Conservation (phyloP, 2,329 filamentous ascomycete species). For the Fusarium sublunatum region DNA sequence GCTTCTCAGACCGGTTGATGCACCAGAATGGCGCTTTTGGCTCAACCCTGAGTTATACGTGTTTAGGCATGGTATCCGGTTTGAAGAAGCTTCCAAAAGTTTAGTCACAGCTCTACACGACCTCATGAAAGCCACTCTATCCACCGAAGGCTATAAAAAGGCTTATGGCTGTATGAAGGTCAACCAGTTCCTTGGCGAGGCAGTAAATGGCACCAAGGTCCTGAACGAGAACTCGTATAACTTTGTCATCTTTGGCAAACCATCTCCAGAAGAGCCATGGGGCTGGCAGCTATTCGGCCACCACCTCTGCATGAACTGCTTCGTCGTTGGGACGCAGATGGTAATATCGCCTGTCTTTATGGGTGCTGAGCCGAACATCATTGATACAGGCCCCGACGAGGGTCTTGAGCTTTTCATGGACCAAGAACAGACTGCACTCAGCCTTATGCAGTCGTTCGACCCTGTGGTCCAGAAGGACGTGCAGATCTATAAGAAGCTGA, state of each 20-base stretch:
- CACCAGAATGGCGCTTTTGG: slow-evolving; percentile 75
- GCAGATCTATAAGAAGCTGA: slow-evolving; percentile 59
- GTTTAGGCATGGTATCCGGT: slow-evolving; percentile 71
- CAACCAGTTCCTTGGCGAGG: slow-evolving; percentile 77
- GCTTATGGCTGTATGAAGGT: slow-evolving; percentile 75
- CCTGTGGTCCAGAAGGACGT: slow-evolving; percentile 1
- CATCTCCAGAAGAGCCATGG: slow-evolving; percentile 70
- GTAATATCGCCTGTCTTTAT: slow-evolving; percentile 79
- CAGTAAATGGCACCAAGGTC: slow-evolving; percentile 68
- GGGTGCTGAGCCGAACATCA: slow-evolving; percentile 80
- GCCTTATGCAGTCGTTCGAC: slow-evolving; percentile 70
- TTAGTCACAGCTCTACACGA: slow-evolving; percentile 62
- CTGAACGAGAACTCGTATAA: slow-evolving; percentile 82
- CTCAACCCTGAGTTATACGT: slow-evolving; percentile 78
- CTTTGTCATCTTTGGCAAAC: slow-evolving; percentile 74
- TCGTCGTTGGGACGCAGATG: slow-evolving; percentile 72
- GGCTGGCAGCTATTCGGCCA: slow-evolving; percentile 80
- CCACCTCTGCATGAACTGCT: slow-evolving; percentile 77
- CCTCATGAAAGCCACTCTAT: slow-evolving; percentile 69
- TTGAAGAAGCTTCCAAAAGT: slow-evolving; percentile 71
- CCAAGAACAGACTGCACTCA: slow-evolving; percentile 71
- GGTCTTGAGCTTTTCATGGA: slow-evolving; percentile 72
- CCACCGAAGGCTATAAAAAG: slow-evolving; percentile 75
- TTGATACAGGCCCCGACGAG: no score
- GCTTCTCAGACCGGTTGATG: slow-evolving; percentile 70